Evolutionary conservation across 2,329 filamentous ascomycete genomes (phyloP).

Genomic region (Botryotinia convoluta): DNA sequence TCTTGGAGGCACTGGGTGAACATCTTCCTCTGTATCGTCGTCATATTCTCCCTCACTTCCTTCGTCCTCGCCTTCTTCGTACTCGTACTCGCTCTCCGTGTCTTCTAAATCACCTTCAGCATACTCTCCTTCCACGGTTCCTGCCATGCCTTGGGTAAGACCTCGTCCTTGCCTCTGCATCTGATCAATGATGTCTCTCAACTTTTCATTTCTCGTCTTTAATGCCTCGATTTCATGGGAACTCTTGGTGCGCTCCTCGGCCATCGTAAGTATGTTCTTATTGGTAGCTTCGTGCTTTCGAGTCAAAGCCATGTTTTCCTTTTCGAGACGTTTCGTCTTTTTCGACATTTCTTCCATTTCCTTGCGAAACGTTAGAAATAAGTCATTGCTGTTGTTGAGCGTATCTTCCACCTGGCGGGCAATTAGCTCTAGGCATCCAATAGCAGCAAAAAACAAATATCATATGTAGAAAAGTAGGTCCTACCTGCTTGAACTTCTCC

Average conservation of each 20-base stretch:
- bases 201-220: constrained; percentile 76
- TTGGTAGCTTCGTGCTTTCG: constrained; percentile 92
- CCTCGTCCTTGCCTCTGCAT: constrained; percentile 95
- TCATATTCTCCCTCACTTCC: constrained; percentile 43
- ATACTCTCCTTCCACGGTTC: constrained; percentile 59
- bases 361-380: constrained; percentile 94
- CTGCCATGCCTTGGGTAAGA: constrained; percentile 61
- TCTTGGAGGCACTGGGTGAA: constrained; percentile 35
- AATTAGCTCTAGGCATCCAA: constrained; percentile 41
- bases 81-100: constrained; percentile 63
- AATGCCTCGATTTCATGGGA: constrained; percentile 75
- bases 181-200: constrained; percentile 90
- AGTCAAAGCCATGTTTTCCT: constrained; percentile 88
- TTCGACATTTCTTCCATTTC: constrained; percentile 99
- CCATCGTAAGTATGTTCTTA: constrained; percentile 95
- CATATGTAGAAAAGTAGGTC: constrained; percentile 31
- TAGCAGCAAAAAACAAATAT: neutral
- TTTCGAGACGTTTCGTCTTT: constrained; percentile 94
- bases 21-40: constrained; percentile 45
- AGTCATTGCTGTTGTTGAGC: constrained; percentile 94
- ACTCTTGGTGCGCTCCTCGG: constrained; percentile 79
- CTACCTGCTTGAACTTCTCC: constrained; percentile 99
- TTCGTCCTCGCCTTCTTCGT: constrained; percentile 58
- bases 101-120: constrained; percentile 53
- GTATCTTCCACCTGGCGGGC: constrained; percentile 88